A percentile compares a stretch with the other conserved stretches of the same genome.
Evolutionary conservation across 163 green algal genomes (phyloP).

Genomic region (Chloroidium sp.): DNA sequence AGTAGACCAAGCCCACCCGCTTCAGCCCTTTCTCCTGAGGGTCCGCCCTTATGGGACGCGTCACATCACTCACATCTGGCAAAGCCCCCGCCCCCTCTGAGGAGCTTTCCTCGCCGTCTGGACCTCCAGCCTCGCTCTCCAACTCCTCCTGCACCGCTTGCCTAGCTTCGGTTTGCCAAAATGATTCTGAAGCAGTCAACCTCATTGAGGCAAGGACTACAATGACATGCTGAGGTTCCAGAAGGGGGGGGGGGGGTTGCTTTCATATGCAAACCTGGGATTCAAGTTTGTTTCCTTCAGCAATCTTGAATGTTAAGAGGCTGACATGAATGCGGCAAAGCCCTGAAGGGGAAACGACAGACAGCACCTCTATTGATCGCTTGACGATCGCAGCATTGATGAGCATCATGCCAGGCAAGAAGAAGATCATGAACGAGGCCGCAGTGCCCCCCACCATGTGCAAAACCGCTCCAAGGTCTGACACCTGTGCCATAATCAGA

Average conservation of each 20-base stretch:
- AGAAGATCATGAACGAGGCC: slow-evolving; percentile 63
- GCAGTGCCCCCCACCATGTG: slow-evolving; percentile 62
- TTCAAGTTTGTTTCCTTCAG: too few species aligned
- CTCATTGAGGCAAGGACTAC: too few species aligned
- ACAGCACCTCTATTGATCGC: background rate
- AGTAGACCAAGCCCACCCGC: slow-evolving; percentile 28
- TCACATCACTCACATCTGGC: background rate
- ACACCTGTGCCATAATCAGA: slow-evolving; percentile 25
- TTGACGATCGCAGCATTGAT: slow-evolving; percentile 52
- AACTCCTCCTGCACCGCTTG: background rate
- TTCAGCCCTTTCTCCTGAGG: slow-evolving; percentile 26
- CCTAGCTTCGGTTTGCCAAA: too few species aligned
- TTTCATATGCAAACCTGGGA: too few species aligned
- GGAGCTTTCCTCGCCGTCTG: background rate
- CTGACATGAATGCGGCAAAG: background rate
- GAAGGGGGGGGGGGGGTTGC: too few species aligned
- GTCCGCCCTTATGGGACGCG: background rate
- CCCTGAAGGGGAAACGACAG: background rate
- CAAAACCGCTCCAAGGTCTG: slow-evolving; percentile 60
- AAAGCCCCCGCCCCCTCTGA: background rate
- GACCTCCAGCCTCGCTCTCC: background rate
- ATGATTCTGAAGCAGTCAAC: background rate
- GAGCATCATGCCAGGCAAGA: slow-evolving; percentile 47
- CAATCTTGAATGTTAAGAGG: too few species aligned
- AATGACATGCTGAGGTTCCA: too few species aligned